Percentiles rank a stretch among this genome's conserved stretches.
These are phyloP conservation scores for Collariella sp. DNA, from an alignment of 495 filamentous ascomycete species.

Conservation along the genomic window DNA sequence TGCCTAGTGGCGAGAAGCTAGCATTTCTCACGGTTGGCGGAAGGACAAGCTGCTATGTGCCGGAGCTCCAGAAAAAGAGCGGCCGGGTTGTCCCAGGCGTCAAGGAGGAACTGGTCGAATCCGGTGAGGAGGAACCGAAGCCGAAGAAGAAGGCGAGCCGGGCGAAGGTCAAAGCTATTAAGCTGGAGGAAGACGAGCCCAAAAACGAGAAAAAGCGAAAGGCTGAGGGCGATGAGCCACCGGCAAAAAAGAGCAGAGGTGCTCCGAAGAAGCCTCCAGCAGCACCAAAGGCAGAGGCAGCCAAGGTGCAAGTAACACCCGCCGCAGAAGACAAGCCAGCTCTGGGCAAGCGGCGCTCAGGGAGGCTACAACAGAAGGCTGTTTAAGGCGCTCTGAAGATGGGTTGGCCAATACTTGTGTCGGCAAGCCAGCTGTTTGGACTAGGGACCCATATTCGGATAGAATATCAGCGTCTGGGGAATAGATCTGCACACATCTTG, in stretches of 20 bases:
- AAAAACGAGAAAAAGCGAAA: conserved; percentile 8
- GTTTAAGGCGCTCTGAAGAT: too few species aligned
- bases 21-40: conserved; percentile 79
- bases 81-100: conserved; percentile 26
- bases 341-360: conserved; percentile 29
- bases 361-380: conserved; percentile 22
- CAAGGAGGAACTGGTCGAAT: conserved; percentile 28
- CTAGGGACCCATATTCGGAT: too few species aligned
- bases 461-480: too few species aligned
- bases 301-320: conserved; percentile 9
- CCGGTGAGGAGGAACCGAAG: conserved; percentile 19
- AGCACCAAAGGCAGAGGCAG: neutral
- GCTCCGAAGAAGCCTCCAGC: conserved; percentile 4
- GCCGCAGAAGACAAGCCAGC: conserved; percentile 2
- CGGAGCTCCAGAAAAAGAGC: conserved; percentile 73
- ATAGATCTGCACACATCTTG: too few species aligned
- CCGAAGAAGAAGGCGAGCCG: conserved; percentile 22
- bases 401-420: too few species aligned
- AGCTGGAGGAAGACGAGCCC: conserved; percentile 5
- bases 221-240: conserved; percentile 9
- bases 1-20: conserved; percentile 80
- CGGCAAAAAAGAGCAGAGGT: conserved; percentile 21
- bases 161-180: conserved; percentile 11
- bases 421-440: too few species aligned
- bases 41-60: conserved; percentile 80